Conservation (phyloP, 257 asterid genomes). For the Agastache rugosa region DNA sequence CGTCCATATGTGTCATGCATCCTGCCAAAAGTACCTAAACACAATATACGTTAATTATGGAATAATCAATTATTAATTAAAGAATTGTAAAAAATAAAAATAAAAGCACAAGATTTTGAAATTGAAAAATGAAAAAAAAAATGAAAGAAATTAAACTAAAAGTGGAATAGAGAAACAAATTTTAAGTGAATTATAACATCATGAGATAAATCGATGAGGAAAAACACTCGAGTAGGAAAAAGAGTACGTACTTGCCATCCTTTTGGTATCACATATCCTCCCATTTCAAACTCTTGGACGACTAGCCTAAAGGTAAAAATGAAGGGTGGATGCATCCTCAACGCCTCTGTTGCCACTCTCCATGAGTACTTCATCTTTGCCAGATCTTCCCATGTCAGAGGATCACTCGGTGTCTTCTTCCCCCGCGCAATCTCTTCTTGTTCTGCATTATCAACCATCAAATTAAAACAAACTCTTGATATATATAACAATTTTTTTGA, state of each 20-base stretch:
- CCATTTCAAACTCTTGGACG: slow-evolving; percentile 23
- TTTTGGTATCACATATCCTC: slow-evolving; percentile 25
- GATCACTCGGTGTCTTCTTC: background rate
- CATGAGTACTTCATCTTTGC: slow-evolving; percentile 35
- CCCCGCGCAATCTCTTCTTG: slow-evolving; percentile 33
- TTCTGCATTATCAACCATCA: slow-evolving; percentile 2
- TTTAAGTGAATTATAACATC: too few relatives aligned
- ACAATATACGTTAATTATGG: too few relatives aligned
- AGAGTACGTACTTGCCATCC: slow-evolving; percentile 33
- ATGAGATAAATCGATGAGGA: too few relatives aligned
- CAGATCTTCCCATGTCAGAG: slow-evolving; percentile 33
- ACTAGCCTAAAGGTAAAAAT: slow-evolving; percentile 12
- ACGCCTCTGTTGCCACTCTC: slow-evolving; percentile 26
- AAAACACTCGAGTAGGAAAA: too few relatives aligned
- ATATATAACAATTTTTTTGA: too few relatives aligned
- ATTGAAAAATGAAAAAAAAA: too few relatives aligned
- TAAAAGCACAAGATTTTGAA: too few relatives aligned
- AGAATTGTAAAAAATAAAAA: too few relatives aligned
- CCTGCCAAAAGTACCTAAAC: slow-evolving; percentile 24
- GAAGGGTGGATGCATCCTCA: slow-evolving; percentile 31
- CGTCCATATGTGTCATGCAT: slow-evolving; percentile 32
- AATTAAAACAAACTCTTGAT: background rate
- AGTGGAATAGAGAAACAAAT: too few relatives aligned
- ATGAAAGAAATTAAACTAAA: too few relatives aligned
- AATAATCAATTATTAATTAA: too few relatives aligned